Percentiles rank a stretch among this genome's conserved stretches.
phyloP scores from a whole-genome alignment of 1,284 basidiomycete genomes.

The Phlebopus sp. region DNA sequence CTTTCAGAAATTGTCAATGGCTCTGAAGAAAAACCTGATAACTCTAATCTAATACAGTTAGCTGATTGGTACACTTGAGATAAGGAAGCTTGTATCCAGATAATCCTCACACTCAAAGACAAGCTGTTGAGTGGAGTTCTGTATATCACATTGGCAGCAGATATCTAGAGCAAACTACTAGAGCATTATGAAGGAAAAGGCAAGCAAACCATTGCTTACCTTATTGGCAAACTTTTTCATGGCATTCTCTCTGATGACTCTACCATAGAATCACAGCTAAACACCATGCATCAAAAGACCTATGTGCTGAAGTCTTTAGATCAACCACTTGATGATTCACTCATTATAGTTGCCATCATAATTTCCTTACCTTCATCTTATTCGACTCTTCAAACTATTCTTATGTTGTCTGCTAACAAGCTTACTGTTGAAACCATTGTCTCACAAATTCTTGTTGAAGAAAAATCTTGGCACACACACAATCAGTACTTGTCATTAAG shows the following conservation, averaged over 20 bases:
- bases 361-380: constrained; percentile 21
- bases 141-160: no score
- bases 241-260: constrained; percentile 1
- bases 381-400: constrained; percentile 17
- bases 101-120: no score
- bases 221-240: neutral
- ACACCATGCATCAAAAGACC: neutral
- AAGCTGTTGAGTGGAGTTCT: no score
- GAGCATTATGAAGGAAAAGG: neutral
- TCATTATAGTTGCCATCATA: constrained; percentile 16
- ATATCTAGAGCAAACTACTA: no score
- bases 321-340: no score
- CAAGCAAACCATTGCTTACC: neutral
- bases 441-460: constrained; percentile 9
- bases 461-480: constrained; percentile 1
- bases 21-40: neutral
- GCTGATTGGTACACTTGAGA: neutral
- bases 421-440: constrained; percentile 12
- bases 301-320: no score
- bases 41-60: neutral
- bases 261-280: constrained; percentile 1
- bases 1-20: neutral
- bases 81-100: neutral
- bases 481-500: constrained; percentile 1
- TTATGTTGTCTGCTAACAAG: constrained; percentile 2